These are phyloP conservation scores for Pythium oligandrum DNA, from an alignment of 352 stramenopile genomes.

Conservation along the genomic window DNA sequence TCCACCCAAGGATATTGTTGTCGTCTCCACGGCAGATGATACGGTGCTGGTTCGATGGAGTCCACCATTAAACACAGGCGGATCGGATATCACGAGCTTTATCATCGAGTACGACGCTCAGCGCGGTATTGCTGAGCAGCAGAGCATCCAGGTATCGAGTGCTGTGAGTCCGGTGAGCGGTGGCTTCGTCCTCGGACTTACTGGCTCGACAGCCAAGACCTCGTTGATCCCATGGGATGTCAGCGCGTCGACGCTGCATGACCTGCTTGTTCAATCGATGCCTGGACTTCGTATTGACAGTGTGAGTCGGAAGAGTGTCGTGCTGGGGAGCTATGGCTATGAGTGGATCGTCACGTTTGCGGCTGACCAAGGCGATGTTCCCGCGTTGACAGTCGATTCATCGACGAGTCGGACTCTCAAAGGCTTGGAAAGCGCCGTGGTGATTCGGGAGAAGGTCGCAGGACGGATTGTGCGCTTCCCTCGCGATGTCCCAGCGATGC, in stretches of 20 bases:
- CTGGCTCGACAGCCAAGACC: constrained; percentile 8
- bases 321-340: constrained; percentile 52
- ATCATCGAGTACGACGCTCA: constrained; percentile 57
- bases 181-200: constrained; percentile 30
- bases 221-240: constrained; percentile 32
- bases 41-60: constrained; percentile 48
- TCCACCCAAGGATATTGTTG: constrained; percentile 36
- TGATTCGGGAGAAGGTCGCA: constrained; percentile 36
- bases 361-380: constrained; percentile 38
- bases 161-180: constrained; percentile 30
- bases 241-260: constrained; percentile 26
- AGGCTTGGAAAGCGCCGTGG: constrained; percentile 21
- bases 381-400: constrained; percentile 26
- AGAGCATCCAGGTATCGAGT: constrained; percentile 33
- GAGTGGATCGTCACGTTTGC: constrained; percentile 70
- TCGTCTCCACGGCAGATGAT: constrained; percentile 30
- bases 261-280: constrained; percentile 11
- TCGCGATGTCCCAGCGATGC: constrained; percentile 8
- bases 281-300: constrained; percentile 10
- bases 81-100: constrained; percentile 38
- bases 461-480: constrained; percentile 28
- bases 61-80: constrained; percentile 45
- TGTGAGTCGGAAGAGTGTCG: constrained; percentile 38
- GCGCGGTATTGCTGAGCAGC: constrained; percentile 52
- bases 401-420: constrained; percentile 1